Base-by-base conservation (phyloP, 2,329 filamentous ascomycete species). In the Diplodia seriata region DNA sequence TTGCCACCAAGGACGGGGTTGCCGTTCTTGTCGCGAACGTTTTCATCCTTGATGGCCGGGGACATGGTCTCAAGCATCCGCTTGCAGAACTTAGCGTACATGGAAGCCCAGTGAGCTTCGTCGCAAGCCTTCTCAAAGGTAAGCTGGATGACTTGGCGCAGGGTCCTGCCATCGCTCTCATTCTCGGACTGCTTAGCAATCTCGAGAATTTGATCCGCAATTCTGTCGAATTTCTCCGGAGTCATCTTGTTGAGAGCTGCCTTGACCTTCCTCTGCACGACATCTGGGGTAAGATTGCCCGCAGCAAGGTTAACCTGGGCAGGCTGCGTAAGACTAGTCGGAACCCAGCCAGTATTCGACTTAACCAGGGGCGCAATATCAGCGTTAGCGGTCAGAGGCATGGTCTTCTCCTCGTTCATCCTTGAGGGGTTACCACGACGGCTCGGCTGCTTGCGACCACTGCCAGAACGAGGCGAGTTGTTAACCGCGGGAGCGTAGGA, bases 171-270 rank as follows among this genome's bases (percentile, higher is more conserved):
- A 75, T 99, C 95, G 26, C 88, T 87, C 82, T 99, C 95, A 74
- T 97, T 91, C 86, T 97, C 97, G 66, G 94, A 98, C 79, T 99
- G 95, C 26, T 89, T 91, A 33, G 94, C 93, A 78, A 99, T 99
- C 66, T 89, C 86, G 36, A 99, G 86, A 70, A 99, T 97, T 79
- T 97, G 93, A 70, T 94, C 91, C 7, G 95, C 89, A 73, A 99
- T 97, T 83, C 90, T 93, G 78, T 97, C 94, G 75, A 99, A 99
- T 78, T 98, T 99, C 83, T 99, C 95, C 0, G 95, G 95, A 0
- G 95, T 98, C 95, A 99, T 98, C 90, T 99, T 99, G 89, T 99
- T 99, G 75, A 99, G 85, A 70, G 92, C 92, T 71, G 93, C 91
- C 89, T 99, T 99, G 79, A 99, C 95, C 89, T 99, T 99, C 74